Percentiles rank a stretch among this genome's conserved stretches.
These are phyloP conservation scores for Fusarium sp. DNA, from an alignment of 2,329 filamentous ascomycete genomes.

Conservation along the genomic window DNA sequence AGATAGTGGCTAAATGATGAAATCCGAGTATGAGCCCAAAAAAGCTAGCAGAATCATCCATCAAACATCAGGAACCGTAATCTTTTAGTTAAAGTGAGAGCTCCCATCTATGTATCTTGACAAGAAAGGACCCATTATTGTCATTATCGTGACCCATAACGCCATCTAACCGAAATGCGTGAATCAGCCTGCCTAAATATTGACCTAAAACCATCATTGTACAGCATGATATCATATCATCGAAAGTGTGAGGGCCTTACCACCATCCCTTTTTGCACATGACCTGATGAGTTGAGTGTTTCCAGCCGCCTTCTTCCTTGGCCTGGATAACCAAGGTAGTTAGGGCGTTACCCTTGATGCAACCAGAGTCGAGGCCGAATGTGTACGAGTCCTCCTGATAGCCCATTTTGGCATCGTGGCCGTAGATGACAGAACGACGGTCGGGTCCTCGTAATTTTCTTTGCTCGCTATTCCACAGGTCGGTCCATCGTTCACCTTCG, in stretches of 20 bases:
- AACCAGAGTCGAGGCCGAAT: slow-evolving; percentile 87
- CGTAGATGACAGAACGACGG: slow-evolving; percentile 80
- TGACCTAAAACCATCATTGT: slow-evolving; percentile 5
- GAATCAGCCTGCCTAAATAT: background rate
- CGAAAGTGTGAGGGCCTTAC: background rate
- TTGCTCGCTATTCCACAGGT: slow-evolving; percentile 67
- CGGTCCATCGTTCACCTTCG: slow-evolving; percentile 73
- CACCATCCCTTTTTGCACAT: slow-evolving; percentile 47
- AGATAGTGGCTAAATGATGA: slow-evolving; percentile 24
- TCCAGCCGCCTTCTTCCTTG: slow-evolving; percentile 45
- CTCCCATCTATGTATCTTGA: background rate
- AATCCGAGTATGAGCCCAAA: slow-evolving; percentile 21
- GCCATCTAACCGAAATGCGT: slow-evolving; percentile 14
- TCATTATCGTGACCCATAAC: slow-evolving; percentile 18
- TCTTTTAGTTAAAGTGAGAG: background rate
- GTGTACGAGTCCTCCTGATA: slow-evolving; percentile 71
- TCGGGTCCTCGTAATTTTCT: slow-evolving; percentile 42
- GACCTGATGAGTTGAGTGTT: slow-evolving; percentile 53
- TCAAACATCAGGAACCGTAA: background rate
- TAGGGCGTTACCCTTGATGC: slow-evolving; percentile 77
- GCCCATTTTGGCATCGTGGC: slow-evolving; percentile 82
- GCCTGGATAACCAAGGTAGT: slow-evolving; percentile 80
- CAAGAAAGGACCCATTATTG: background rate
- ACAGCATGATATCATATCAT: background rate
- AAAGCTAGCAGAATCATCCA: background rate